Conservation (phyloP, 805 yeast species). For the Saturnispora serradocipensis region DNA sequence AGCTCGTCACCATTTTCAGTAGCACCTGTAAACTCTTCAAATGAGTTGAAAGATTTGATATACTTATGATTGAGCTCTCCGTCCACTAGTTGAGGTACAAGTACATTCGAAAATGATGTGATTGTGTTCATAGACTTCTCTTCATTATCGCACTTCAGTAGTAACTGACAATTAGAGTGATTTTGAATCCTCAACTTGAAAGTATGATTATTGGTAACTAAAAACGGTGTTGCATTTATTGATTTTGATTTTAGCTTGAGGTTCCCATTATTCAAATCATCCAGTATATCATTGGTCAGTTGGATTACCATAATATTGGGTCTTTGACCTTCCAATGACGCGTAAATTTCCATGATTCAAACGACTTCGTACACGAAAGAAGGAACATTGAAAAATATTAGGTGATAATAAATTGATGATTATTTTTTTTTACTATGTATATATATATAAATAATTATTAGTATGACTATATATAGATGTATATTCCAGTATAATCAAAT, state of each 20-base stretch:
- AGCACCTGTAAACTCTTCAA: neutral
- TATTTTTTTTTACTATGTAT: too few relatives aligned
- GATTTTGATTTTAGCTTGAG: conserved; percentile 17
- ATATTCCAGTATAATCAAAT: neutral
- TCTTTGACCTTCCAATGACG: conserved; percentile 13
- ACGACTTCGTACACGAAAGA: neutral
- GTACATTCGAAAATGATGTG: neutral
- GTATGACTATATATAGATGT: neutral
- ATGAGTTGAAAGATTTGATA: neutral
- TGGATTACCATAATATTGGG: conserved; percentile 8
- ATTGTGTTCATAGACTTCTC: conserved; percentile 7
- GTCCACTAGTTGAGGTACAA: conserved; percentile 6
- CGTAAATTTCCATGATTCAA: conserved; percentile 20
- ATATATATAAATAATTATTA: too few relatives aligned
- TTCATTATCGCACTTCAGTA: conserved; percentile 26
- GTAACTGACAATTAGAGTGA: conserved; percentile 76
- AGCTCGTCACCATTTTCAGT: neutral
- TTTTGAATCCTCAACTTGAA: conserved; percentile 48
- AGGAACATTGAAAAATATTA: too few relatives aligned
- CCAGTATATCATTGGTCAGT: conserved; percentile 3
- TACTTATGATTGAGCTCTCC: neutral
- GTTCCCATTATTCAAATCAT: conserved; percentile 10
- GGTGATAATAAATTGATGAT: neutral
- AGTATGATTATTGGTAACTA: conserved; percentile 53
- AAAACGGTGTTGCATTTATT: conserved; percentile 31